These are phyloP conservation scores for Mycena metata DNA, from an alignment of 768 basidiomycete species.

Conservation along the genomic window DNA sequence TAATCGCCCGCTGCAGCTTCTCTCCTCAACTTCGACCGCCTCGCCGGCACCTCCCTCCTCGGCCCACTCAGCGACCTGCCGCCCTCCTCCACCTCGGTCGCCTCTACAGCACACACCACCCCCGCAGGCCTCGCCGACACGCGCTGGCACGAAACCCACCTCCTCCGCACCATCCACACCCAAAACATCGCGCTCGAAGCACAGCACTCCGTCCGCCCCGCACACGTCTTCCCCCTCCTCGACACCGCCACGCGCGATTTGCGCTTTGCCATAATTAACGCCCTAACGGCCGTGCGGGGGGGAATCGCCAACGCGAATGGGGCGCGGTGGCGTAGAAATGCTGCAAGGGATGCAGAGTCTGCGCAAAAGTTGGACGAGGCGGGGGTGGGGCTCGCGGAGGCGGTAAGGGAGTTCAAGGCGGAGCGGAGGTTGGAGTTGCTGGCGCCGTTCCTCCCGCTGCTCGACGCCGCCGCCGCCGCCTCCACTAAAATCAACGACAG, in stretches of 20 bases:
- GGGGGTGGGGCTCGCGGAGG: background rate
- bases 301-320: slow-evolving; percentile 51
- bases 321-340: slow-evolving; percentile 49
- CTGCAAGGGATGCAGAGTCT: slow-evolving; percentile 36
- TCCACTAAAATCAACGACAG: slow-evolving; percentile 25
- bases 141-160: slow-evolving; percentile 42
- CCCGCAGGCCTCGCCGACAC: slow-evolving; percentile 23
- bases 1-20: background rate
- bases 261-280: slow-evolving; percentile 46
- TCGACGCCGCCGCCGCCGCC: slow-evolving; percentile 43
- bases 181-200: slow-evolving; percentile 45
- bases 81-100: slow-evolving; percentile 23
- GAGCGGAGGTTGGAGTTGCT: slow-evolving; percentile 53
- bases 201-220: slow-evolving; percentile 46
- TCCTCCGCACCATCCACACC: slow-evolving; percentile 22
- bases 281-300: slow-evolving; percentile 43
- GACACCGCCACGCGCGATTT: slow-evolving; percentile 50
- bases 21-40: slow-evolving; percentile 35
- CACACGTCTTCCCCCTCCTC: slow-evolving; percentile 53
- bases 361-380: slow-evolving; percentile 32
- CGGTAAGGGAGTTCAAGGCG: slow-evolving; percentile 48
- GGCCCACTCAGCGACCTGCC: background rate
- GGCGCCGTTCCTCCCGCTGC: slow-evolving; percentile 57
- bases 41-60: slow-evolving; percentile 44
- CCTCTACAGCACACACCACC: slow-evolving; percentile 11